Base-by-base conservation (phyloP, 2,329 filamentous ascomycete genomes). In the Dothideomycetidae sp. region DNA sequence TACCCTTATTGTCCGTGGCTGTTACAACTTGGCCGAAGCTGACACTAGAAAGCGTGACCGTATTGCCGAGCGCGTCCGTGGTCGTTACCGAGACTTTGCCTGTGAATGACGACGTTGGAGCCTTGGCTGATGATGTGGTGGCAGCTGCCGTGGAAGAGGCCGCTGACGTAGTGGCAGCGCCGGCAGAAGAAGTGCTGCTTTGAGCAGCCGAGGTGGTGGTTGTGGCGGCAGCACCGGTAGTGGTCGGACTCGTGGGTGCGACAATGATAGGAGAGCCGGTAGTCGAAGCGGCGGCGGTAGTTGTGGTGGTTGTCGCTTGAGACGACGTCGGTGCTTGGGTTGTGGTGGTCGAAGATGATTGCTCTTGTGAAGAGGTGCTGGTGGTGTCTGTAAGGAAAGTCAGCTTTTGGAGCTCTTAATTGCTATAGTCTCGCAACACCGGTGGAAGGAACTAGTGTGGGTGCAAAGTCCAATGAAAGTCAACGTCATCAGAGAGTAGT, bases 21-120 rank as follows among this genome's bases (percentile, higher is more conserved):
- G 64, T 67, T 30, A 64, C 49, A 13, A 63, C 57, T 31, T 62
- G 53, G 33, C 62, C 62, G 1, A 31, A 34, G 4, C 43, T 45
- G 16, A 49, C 49, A 33, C 44, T 51, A 10, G 53, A 50, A 10
- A 59, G 47, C 11, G 58, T 51, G 29, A 63, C 51, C 13, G 49
- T 46, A 34, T 53, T 49, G 39, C 64, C 64, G 18, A 52, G 48
- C 10, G 48, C 41, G 47, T 66, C 58, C 30, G 64, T 57, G 4
- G 54, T 56, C 5, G 56, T 57, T 7, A 53, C 38, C 19, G 43
- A 32, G 18, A 36, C 37, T 12, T 26, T 29, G 36, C 57, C 62
- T 4, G 53, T 51, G 2, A 56, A 42, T 3, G 52, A 56, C 3
- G 59, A 58, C 15, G 57, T 55, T 4, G 54, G 48, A 2, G 57